These are phyloP conservation scores for Clarireedia paspali DNA, from an alignment of 2,329 filamentous ascomycete genomes.

Conservation along the genomic window DNA sequence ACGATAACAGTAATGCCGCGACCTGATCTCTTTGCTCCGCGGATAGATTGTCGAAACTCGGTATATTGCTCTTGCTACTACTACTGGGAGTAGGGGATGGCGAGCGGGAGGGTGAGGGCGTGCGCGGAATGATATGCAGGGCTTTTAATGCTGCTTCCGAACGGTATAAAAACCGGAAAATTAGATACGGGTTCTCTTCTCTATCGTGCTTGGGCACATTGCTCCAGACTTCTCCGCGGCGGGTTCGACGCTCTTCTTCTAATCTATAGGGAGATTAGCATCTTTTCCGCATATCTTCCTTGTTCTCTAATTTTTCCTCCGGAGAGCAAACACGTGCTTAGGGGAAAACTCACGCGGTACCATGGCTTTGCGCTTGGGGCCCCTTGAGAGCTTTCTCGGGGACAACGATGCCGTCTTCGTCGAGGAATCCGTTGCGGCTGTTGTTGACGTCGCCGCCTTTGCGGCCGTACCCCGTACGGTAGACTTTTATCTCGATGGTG, in stretches of 20 bases:
- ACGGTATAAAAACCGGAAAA: constrained; percentile 1
- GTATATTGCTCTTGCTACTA: no score
- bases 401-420: not conserved
- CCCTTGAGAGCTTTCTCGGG: constrained; percentile 18
- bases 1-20: no score
- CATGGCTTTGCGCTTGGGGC: constrained; percentile 13
- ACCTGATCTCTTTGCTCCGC: not conserved
- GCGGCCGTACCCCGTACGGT: constrained; percentile 9
- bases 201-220: not conserved
- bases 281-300: not conserved
- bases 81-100: not conserved
- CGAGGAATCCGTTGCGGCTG: not conserved
- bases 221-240: not conserved
- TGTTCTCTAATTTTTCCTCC: no score
- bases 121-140: not conserved
- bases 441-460: not conserved
- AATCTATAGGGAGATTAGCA: not conserved
- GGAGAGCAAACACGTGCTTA: no score
- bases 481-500: constrained; percentile 13
- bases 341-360: constrained; percentile 11
- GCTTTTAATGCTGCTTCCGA: not conserved
- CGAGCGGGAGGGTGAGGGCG: not conserved
- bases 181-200: not conserved
- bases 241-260: not conserved
- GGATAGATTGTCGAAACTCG: not conserved